phyloP scores from a whole-genome alignment of 2,329 filamentous ascomycete species.

The Purpureocillium lavendulum region DNA sequence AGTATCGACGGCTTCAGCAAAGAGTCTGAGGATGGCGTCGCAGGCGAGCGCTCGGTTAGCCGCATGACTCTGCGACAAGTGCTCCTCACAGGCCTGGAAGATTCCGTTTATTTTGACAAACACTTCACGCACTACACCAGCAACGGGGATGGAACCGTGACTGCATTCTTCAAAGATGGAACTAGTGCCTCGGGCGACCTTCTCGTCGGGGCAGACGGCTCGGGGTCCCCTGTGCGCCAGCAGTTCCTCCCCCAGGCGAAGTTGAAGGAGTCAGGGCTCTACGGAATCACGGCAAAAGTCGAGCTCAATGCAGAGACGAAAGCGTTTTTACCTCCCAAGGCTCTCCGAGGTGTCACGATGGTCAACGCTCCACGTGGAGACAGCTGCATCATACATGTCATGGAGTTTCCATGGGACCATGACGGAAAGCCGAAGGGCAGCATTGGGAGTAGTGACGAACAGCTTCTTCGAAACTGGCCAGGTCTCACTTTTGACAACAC shows the following conservation, averaged over 20 bases:
- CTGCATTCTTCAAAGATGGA: slow-evolving; percentile 8
- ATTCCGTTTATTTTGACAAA: slow-evolving; percentile 8
- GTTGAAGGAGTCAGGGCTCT: slow-evolving; percentile 7
- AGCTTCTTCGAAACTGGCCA: slow-evolving; percentile 6
- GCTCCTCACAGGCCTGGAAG: slow-evolving; percentile 9
- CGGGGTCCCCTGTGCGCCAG: slow-evolving; percentile 6
- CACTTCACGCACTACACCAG: slow-evolving; percentile 6
- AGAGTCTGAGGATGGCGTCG: slow-evolving; percentile 6
- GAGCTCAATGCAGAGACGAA: slow-evolving; percentile 6
- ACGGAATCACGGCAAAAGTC: slow-evolving; percentile 8
- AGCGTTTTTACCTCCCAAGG: slow-evolving; percentile 3
- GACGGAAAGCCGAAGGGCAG: slow-evolving; percentile 1
- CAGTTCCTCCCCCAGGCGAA: slow-evolving; percentile 8
- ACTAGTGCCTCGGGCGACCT: slow-evolving; percentile 4
- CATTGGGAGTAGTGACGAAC: slow-evolving; percentile 5
- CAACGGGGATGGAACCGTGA: slow-evolving; percentile 7
- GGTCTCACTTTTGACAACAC: slow-evolving; percentile 9
- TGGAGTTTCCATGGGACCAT: slow-evolving; percentile 9
- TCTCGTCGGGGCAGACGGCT: slow-evolving; percentile 11
- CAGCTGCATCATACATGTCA: slow-evolving; percentile 8
- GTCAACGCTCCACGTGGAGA: slow-evolving; percentile 5
- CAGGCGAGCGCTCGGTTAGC: slow-evolving; percentile 10
- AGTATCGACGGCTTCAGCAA: slow-evolving; percentile 6
- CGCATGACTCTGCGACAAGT: slow-evolving; percentile 10
- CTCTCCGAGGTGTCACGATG: slow-evolving; percentile 8